Evolutionary conservation across 768 basidiomycete genomes (phyloP).

Genomic region (Russula virescens): DNA sequence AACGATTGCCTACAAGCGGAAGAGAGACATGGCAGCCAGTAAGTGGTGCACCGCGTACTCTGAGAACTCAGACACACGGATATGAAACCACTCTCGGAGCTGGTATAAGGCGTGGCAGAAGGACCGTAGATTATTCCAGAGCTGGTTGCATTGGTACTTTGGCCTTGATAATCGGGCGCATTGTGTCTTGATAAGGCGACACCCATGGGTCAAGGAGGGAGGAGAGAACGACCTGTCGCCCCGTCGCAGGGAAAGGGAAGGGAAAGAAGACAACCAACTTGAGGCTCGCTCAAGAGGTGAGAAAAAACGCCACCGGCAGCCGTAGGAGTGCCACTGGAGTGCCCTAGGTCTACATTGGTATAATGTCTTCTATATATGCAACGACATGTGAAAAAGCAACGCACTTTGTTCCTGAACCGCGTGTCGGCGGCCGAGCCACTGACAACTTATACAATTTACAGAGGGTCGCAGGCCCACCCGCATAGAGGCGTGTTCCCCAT

Average conservation of each 20-base stretch:
- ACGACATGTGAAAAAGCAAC: no score
- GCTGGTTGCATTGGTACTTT: background rate
- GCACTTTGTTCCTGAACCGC: no score
- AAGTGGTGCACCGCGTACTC: background rate
- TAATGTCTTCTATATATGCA: no score
- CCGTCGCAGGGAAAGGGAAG: background rate
- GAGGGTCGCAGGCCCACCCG: no score
- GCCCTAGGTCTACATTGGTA: no score
- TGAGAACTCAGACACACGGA: background rate
- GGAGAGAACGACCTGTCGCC: constrained; percentile 4
- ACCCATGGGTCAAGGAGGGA: background rate
- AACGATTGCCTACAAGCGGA: constrained; percentile 25
- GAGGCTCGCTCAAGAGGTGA: background rate
- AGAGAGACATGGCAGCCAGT: background rate
- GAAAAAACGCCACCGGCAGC: background rate
- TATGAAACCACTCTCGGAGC: constrained; percentile 10
- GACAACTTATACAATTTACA: no score
- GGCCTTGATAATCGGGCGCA: no score
- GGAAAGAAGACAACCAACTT: background rate
- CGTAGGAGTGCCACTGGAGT: no score
- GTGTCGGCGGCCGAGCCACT: no score
- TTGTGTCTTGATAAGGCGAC: background rate
- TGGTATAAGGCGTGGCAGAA: background rate
- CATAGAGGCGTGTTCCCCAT: no score
- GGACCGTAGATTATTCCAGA: background rate